Percentiles rank a stretch among this genome's conserved stretches.
phyloP scores from a whole-genome alignment of 192 early-diverging fungal genomes.

The Coemansia sp. region DNA sequence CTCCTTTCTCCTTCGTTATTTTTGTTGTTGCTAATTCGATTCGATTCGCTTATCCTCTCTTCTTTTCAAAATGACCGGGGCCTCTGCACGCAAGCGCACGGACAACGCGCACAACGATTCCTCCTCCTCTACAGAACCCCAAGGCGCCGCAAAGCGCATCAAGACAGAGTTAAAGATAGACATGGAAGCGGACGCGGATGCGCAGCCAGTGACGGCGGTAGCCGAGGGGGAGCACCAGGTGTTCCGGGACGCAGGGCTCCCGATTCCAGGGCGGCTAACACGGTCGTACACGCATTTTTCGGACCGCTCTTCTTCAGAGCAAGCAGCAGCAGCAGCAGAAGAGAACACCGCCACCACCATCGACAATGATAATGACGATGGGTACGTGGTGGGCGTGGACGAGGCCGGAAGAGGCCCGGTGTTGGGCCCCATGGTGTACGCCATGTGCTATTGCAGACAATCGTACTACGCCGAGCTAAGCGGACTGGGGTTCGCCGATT shows the following conservation, averaged over 20 bases:
- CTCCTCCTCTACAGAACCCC: background rate
- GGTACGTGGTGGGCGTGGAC: conserved; percentile 86
- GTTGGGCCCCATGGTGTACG: conserved; percentile 97
- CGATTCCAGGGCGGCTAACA: conserved; percentile 23
- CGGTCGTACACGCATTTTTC: conserved; percentile 51
- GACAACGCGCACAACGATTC: background rate
- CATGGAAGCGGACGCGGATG: background rate
- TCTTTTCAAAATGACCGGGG: too few relatives aligned
- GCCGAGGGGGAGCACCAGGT: background rate
- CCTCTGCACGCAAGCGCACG: background rate
- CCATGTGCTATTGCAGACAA: conserved; percentile 76
- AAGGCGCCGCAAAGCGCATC: background rate
- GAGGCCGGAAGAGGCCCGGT: conserved; percentile 98
- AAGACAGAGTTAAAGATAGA: background rate
- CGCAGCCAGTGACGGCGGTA: background rate
- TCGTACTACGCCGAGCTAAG: conserved; percentile 65
- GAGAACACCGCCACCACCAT: background rate
- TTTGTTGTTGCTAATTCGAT: too few relatives aligned
- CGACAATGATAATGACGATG: background rate
- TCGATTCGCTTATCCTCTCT: too few relatives aligned
- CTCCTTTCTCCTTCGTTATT: too few relatives aligned
- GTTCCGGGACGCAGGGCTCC: conserved; percentile 23
- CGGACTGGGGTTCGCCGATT: conserved; percentile 86
- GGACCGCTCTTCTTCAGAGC: background rate
- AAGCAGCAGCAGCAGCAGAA: background rate